A percentile compares a stretch with the other conserved stretches of the same genome.
Evolutionary conservation across 306 rosid species (phyloP).

Genomic region (Dryas octopetala): DNA sequence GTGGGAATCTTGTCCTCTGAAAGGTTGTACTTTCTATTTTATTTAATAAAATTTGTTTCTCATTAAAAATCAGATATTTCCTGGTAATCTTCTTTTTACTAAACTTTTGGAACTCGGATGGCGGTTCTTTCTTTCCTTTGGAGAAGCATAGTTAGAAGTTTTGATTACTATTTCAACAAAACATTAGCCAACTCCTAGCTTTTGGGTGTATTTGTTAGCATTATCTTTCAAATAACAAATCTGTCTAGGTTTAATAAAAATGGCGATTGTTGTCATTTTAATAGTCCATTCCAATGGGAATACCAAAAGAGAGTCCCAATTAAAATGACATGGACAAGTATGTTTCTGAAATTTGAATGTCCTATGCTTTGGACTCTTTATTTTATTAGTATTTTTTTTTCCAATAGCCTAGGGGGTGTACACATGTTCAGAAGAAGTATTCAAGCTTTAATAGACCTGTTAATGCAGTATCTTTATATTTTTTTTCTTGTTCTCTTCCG

Average conservation of each 20-base stretch:
- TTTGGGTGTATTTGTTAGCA: neutral
- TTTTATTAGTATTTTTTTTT: neutral
- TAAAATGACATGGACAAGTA: neutral
- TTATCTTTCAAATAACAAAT: neutral
- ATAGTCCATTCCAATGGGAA: neutral
- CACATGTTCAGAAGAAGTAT: neutral
- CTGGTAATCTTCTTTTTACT: neutral
- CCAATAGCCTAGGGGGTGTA: neutral
- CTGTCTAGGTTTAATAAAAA: neutral
- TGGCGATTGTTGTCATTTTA: neutral
- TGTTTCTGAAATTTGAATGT: neutral
- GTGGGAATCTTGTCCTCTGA: too few relatives aligned
- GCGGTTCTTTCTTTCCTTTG: neutral
- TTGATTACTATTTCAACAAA: neutral
- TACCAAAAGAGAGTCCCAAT: neutral
- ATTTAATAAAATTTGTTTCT: too few relatives aligned
- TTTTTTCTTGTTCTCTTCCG: neutral
- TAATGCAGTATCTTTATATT: neutral
- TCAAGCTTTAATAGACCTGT: neutral
- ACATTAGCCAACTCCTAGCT: neutral
- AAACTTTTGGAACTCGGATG: neutral
- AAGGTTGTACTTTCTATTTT: too few relatives aligned
- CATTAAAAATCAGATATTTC: neutral
- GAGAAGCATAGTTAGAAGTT: neutral
- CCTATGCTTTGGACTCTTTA: neutral